phyloP scores from a whole-genome alignment of 2,329 filamentous ascomycete genomes.

The Neonectria neomacrospora region DNA sequence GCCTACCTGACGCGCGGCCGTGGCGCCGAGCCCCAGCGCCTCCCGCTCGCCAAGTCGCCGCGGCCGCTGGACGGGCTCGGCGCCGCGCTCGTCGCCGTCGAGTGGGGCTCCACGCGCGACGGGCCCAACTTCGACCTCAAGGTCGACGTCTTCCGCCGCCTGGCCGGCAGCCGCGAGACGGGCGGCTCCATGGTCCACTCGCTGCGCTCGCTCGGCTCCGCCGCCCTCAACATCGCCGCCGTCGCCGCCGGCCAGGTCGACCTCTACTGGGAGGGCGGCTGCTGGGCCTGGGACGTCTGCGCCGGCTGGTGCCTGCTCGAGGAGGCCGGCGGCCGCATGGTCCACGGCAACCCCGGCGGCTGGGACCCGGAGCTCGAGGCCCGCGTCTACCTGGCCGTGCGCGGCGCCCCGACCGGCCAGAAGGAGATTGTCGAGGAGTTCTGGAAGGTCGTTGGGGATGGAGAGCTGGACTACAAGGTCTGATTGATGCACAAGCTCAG shows the following conservation, averaged over 20 bases:
- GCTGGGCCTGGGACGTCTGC: constrained; percentile 88
- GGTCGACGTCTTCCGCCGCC: constrained; percentile 70
- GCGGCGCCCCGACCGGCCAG: constrained; percentile 69
- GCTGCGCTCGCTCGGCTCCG: constrained; percentile 75
- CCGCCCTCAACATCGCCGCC: constrained; percentile 78
- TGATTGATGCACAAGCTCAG: constrained; percentile 10
- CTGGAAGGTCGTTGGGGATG: constrained; percentile 69
- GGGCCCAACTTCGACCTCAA: constrained; percentile 79
- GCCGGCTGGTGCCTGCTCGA: constrained; percentile 81
- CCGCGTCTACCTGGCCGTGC: constrained; percentile 71
- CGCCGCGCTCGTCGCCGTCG: constrained; percentile 72
- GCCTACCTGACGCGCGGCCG: constrained; percentile 66
- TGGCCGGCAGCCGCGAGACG: constrained; percentile 66
- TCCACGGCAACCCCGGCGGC: constrained; percentile 76
- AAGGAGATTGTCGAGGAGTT: constrained; percentile 72
- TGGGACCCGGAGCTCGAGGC: constrained; percentile 73
- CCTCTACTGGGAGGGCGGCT: constrained; percentile 84
- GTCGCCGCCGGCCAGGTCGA: constrained; percentile 79
- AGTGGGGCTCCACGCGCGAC: constrained; percentile 77
- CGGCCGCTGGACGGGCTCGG: constrained; percentile 70
- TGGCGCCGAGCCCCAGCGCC: constrained; percentile 50
- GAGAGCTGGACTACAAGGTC: constrained; percentile 60
- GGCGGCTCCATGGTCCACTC: constrained; percentile 83
- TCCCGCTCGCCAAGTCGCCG: constrained; percentile 58
- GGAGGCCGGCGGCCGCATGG: constrained; percentile 80